Evolutionary conservation across 345 rosid genomes (phyloP).

Genomic region (Abelmoschus esculentus): DNA sequence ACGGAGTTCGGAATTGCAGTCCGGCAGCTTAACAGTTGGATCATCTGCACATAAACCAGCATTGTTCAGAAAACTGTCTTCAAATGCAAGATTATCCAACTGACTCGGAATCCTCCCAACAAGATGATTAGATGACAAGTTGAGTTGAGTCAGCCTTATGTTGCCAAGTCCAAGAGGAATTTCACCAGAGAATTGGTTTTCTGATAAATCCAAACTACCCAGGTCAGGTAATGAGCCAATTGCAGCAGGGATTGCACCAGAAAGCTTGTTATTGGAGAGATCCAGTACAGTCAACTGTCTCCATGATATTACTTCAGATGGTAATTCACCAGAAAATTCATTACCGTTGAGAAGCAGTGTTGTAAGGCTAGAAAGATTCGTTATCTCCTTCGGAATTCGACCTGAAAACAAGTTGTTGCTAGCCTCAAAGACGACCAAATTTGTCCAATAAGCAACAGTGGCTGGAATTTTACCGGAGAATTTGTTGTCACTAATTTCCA

Average conservation of each 20-base stretch:
- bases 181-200: slow-evolving; percentile 56
- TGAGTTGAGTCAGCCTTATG: slow-evolving; percentile 33
- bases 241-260: slow-evolving; percentile 59
- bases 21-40: slow-evolving; percentile 46
- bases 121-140: slow-evolving; percentile 68
- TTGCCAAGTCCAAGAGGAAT: slow-evolving; percentile 56
- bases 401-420: slow-evolving; percentile 69
- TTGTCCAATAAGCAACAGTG: slow-evolving; percentile 41
- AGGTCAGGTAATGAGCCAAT: slow-evolving; percentile 53
- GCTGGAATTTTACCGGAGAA: slow-evolving; percentile 71
- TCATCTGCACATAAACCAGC: slow-evolving; percentile 47
- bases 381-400: slow-evolving; percentile 45
- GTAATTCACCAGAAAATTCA: slow-evolving; percentile 57
- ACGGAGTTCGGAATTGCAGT: slow-evolving; percentile 27
- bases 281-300: slow-evolving; percentile 34
- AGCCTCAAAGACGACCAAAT: slow-evolving; percentile 45
- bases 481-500: slow-evolving; percentile 59
- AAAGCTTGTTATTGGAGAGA: slow-evolving; percentile 55
- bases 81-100: slow-evolving; percentile 55
- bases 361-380: slow-evolving; percentile 40
- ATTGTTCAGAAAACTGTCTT: slow-evolving; percentile 64
- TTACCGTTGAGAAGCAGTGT: slow-evolving; percentile 49
- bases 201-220: slow-evolving; percentile 53
- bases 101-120: slow-evolving; percentile 51
- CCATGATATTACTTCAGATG: slow-evolving; percentile 62